Evolutionary conservation across 208 protist species (phyloP), one percentile per base, ranked within the genome.

Genomic region (Herpetomonas muscarum): DNA sequence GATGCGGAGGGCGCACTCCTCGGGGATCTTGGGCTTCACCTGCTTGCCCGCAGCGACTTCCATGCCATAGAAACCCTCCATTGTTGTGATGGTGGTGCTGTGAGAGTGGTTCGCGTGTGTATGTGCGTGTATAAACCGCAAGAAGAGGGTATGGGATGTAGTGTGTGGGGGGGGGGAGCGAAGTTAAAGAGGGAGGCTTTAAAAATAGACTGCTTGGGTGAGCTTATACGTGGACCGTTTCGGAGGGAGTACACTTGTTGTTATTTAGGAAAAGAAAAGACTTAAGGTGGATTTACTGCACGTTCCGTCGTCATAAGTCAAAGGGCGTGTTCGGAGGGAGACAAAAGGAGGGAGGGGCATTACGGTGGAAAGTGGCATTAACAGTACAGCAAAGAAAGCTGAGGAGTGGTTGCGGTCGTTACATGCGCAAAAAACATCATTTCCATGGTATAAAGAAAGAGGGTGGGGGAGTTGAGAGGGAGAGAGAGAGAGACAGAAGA

Each of bases 31-130:
- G 57, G 84, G 81, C 76, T 92, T 90, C 65, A 88, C 81, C 69
- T 85, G 74, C 67, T 82, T 79, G 55, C 80, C 80, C 25, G 78
- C 68, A 10, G 64, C 44, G 3, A 93, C 80, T 61, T 89, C 83
- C 1, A 89, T 36, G 54, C 87, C 87, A 67, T 93, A 93, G 52
- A 93, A 93, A 65, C 87, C 83, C 77, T 93, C 87, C 87, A 93
- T 93, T 25, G 32, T 74, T 30, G 58, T 53, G 2, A 39, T 28
- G 55, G 21, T 28, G 5, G 3, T 3, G 49, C 12, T 17, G 21
- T 22, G 12, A 15, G 2, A 21, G 17, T 46, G 32, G 47, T 45
- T n/a, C n/a, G n/a, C n/a, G 13, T 49, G 44, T 49, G 10, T 12
- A 26, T 7, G 44, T 49, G 10, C 9, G 44, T 49, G 22, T 37